Base-by-base conservation (phyloP, 2,329 filamentous ascomycete genomes). In the Elsinoe ampelina region DNA sequence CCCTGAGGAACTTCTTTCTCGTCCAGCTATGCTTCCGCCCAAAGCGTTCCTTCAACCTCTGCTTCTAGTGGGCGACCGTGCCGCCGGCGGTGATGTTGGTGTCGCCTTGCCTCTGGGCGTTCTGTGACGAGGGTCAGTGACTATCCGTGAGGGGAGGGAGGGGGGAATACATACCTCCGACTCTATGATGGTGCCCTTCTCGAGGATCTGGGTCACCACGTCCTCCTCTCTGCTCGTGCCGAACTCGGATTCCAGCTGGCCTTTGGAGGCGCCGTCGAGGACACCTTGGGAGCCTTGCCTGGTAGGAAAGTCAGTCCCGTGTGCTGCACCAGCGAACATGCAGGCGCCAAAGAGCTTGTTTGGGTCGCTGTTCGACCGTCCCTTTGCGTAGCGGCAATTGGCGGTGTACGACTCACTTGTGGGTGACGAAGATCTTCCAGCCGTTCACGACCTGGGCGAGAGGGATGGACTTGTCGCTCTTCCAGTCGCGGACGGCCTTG, bases 361-460 rank as follows among this genome's bases (percentile, higher is more conserved):
- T n/a, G 6, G n/a, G 38, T 41, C n/a, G 38, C n/a, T 41, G 11
- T 15, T 15, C n/a, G 12, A 47, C 35, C 50, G n/a, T n/a, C n/a
- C n/a, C n/a, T n/a, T n/a, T n/a, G n/a, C n/a, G n/a, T n/a, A n/a
- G n/a, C n/a, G 50, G 38, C 38, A 41, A 13, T 22, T 20, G 12
- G 41, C 57, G 39, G 38, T 55, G 32, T 58, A 62, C 26, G 8
- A 77, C 87, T 75, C 80, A 96, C 91, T 85, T 87, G 77, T 95
- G 87, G 35, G 90, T 95, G 42, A 86, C 77, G 67, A 95, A 95
- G 67, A 98, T 79, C 79, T 95, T 88, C 79, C 89, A 97, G 6
- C 86, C 80, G 58, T 85, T 89, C 57, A 97, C 80, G 57, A 98
- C 91, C 66, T 96, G 84, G 1, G 87, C 80, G 48, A 97, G 75